phyloP scores from a whole-genome alignment of 2,329 filamentous ascomycete species.

The Emmonsiellopsis sp. region DNA sequence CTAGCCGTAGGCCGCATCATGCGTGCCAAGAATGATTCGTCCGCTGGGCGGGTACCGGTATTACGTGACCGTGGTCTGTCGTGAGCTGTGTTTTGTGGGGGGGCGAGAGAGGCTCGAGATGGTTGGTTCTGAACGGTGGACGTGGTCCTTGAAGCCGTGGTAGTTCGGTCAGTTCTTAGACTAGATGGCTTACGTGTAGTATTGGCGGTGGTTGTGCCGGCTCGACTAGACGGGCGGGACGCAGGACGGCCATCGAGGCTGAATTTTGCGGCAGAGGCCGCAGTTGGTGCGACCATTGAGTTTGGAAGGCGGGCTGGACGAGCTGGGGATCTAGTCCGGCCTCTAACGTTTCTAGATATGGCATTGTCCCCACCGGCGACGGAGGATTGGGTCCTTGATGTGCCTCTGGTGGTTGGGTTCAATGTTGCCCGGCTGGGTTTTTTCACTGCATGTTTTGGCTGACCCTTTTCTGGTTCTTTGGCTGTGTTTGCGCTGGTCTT shows the following conservation, averaged over 20 bases:
- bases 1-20: conserved; percentile 45
- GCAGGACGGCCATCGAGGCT: conserved; percentile 11
- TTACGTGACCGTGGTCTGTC: conserved; percentile 31
- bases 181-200: conserved; percentile 21
- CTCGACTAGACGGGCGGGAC: conserved; percentile 19
- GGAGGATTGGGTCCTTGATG: conserved; percentile 5
- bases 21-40: conserved; percentile 39
- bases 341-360: conserved; percentile 18
- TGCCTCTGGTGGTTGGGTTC: conserved; percentile 1
- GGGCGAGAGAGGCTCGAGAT: conserved; percentile 17
- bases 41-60: conserved; percentile 25
- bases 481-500: conserved; percentile 11
- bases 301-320: conserved; percentile 30
- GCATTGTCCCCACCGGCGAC: conserved; percentile 8
- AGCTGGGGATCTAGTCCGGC: conserved; percentile 31
- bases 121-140: conserved; percentile 18
- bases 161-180: conserved; percentile 13
- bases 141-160: conserved; percentile 7
- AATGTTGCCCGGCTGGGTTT: conserved; percentile 18
- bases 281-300: conserved; percentile 31
- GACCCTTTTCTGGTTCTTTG: conserved; percentile 22
- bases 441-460: conserved; percentile 20
- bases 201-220: conserved; percentile 15
- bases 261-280: conserved; percentile 29
- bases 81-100: conserved; percentile 10